Percentiles rank a stretch among this genome's conserved stretches.
These are phyloP conservation scores for Wickerhamiella bombiphila DNA, from an alignment of 805 yeast genomes.

Conservation along the genomic window DNA sequence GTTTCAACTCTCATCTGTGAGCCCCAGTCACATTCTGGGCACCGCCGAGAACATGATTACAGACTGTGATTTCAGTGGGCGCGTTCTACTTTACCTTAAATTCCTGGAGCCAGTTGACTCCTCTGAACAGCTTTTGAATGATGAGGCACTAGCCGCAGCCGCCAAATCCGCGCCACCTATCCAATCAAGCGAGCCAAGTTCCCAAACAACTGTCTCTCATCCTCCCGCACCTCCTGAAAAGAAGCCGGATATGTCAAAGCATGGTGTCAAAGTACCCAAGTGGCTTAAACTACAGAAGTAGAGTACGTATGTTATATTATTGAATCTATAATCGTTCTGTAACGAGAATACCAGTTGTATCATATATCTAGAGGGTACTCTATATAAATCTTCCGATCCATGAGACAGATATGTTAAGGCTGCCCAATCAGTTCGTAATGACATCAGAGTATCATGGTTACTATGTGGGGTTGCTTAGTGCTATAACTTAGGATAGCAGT, in stretches of 20 bases:
- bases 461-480: too few species aligned
- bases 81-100: constrained; percentile 31
- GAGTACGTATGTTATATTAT: too few species aligned
- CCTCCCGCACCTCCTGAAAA: not conserved
- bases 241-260: too few species aligned
- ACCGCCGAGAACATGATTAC: constrained; percentile 23
- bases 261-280: constrained; percentile 12
- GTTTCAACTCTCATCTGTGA: constrained; percentile 33
- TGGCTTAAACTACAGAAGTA: constrained; percentile 18
- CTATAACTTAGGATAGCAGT: too few species aligned
- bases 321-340: too few species aligned
- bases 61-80: constrained; percentile 32
- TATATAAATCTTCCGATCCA: too few species aligned
- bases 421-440: too few species aligned
- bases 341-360: too few species aligned
- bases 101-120: constrained; percentile 8
- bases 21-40: constrained; percentile 31
- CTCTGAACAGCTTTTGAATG: constrained; percentile 11
- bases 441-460: too few species aligned
- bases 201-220: not conserved
- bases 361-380: too few species aligned
- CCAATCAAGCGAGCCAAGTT: not conserved
- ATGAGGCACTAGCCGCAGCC: constrained; percentile 9
- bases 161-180: constrained; percentile 1
- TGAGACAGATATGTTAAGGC: too few species aligned